Evolutionary conservation across 2,329 filamentous ascomycete genomes (phyloP), one percentile per base, ranked within the genome.

Genomic region (Aspergillus transmontanensis): DNA sequence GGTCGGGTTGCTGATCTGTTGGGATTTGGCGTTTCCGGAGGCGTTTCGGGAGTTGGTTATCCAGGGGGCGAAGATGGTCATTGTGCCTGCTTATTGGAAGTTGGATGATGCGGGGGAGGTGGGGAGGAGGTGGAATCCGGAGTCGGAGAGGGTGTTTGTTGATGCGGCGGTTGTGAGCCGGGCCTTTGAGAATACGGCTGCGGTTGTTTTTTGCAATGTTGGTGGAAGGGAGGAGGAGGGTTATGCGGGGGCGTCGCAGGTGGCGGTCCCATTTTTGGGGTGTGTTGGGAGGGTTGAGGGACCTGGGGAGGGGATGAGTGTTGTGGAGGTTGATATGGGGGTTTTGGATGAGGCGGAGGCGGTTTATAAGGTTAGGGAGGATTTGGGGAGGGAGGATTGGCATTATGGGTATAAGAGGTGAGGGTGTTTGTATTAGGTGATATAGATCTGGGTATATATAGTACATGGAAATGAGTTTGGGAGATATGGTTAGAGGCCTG

Each of bases 221-320:
- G 84, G 84, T 0, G 59, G 53, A 2, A 85, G 82, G n/a, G 16
- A 11, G 19, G 34, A 43, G 36, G 54, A 57, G 36, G 1, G 80
- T 79, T 87, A 84, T 69, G 79, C 84, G 2, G 85, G 85, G 0
- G 69, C 86, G 34, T 86, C 83, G 16, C 84, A 85, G 68, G 82
- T 87, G 2, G 81, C 82, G 4, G 77, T 86, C 10, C 85, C 85
- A 0, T 83, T 85, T 68, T 78, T 83, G 2, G 85, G 85, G 0
- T 68, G 86, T 3, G 73, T 86, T 0, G 83, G 88, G 63, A 68
- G 84, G 46, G 82, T 81, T 26, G 84, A 85, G 74, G 78, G 76
- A 9, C 6, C 21, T 7, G 84, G 91, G 63, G 91, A 91, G 0
- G 92, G 95, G 73, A 82, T 85, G 45, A 88, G 87, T 62, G 79